These are phyloP conservation scores for Fusarium continuum DNA, from an alignment of 2,329 filamentous ascomycete genomes.

Conservation along the genomic window DNA sequence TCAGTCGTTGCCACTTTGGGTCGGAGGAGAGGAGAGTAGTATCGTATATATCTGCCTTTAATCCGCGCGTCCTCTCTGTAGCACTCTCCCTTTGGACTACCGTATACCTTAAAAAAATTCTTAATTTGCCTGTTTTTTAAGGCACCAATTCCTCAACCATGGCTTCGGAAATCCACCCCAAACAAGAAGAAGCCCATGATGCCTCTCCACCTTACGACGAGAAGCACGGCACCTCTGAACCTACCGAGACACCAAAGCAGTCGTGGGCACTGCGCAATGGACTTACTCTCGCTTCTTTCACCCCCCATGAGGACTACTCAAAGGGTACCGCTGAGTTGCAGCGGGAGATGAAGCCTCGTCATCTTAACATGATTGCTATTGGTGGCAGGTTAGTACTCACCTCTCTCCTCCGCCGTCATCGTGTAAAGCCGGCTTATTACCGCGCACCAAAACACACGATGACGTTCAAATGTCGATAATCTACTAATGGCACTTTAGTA, in stretches of 20 bases:
- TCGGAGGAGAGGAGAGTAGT: not conserved
- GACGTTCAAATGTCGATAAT: not conserved
- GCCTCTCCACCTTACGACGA: slow-evolving; percentile 26
- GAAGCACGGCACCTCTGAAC: slow-evolving; percentile 27
- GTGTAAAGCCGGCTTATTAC: slow-evolving; percentile 12
- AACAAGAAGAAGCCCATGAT: slow-evolving; percentile 28
- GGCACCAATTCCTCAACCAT: slow-evolving; percentile 6
- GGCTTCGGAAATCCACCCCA: slow-evolving; percentile 31
- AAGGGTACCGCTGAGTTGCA: slow-evolving; percentile 37
- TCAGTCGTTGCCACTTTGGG: slow-evolving; percentile 4
- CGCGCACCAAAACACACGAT: not conserved
- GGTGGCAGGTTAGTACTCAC: slow-evolving; percentile 38
- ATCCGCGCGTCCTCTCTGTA: not conserved
- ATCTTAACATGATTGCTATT: slow-evolving; percentile 44
- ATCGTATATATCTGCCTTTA: slow-evolving; percentile 14
- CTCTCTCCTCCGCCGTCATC: not conserved
- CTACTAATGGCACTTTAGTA: slow-evolving; percentile 44
- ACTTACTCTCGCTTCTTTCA: slow-evolving; percentile 37
- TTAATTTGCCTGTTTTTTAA: not conserved
- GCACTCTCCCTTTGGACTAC: not conserved
- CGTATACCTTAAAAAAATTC: not conserved
- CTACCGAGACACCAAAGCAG: not conserved
- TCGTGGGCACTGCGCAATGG: slow-evolving; percentile 44
- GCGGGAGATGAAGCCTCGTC: slow-evolving; percentile 42
- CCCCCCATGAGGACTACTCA: slow-evolving; percentile 33